These are phyloP conservation scores for Penicillium crustosum DNA, from an alignment of 2,329 filamentous ascomycete species.

Conservation along the genomic window DNA sequence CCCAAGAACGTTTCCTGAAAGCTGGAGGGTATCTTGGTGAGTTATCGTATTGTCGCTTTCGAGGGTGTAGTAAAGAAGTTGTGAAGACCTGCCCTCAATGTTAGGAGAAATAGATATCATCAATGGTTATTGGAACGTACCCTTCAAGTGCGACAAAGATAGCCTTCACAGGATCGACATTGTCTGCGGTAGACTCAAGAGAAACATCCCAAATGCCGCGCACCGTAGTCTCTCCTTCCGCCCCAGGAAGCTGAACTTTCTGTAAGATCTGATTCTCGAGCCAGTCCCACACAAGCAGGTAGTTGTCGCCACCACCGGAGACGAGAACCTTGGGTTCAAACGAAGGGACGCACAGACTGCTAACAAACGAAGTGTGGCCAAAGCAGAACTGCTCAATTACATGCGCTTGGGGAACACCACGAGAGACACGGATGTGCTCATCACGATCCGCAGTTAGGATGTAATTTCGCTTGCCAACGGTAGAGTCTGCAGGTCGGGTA, in stretches of 20 bases:
- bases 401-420: slow-evolving; percentile 77
- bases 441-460: slow-evolving; percentile 69
- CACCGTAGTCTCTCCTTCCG: slow-evolving; percentile 44
- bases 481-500: slow-evolving; percentile 47
- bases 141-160: slow-evolving; percentile 59
- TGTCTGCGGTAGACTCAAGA: slow-evolving; percentile 22
- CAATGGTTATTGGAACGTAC: slow-evolving; percentile 43
- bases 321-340: slow-evolving; percentile 64
- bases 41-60: slow-evolving; percentile 51
- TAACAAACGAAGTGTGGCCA: slow-evolving; percentile 83
- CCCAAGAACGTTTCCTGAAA: slow-evolving; percentile 67
- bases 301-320: slow-evolving; percentile 82
- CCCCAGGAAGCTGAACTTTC: slow-evolving; percentile 30
- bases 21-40: slow-evolving; percentile 52
- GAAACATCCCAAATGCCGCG: slow-evolving; percentile 51
- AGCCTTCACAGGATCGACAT: slow-evolving; percentile 21
- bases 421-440: slow-evolving; percentile 85
- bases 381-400: slow-evolving; percentile 88
- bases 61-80: slow-evolving; percentile 66
- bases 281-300: slow-evolving; percentile 85
- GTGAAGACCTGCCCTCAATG: slow-evolving; percentile 61
- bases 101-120: slow-evolving; percentile 16
- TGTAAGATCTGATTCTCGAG: slow-evolving; percentile 39
- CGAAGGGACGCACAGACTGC: slow-evolving; percentile 66
- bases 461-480: slow-evolving; percentile 54